Evolutionary conservation across 1,284 basidiomycete species (phyloP).

Genomic region (Naganishia sp.): DNA sequence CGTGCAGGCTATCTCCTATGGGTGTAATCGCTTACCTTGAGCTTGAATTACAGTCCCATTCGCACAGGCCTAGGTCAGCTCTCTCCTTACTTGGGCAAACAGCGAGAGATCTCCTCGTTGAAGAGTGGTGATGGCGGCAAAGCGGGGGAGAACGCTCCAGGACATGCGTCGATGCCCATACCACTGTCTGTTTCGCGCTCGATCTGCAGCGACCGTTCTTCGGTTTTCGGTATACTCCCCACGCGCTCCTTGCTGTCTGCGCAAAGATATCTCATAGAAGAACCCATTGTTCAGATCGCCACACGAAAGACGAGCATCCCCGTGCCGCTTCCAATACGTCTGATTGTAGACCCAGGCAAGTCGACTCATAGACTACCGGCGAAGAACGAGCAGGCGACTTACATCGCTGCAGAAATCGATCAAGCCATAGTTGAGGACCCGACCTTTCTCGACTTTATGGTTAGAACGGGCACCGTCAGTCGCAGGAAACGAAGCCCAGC

Average conservation of each 20-base stretch:
- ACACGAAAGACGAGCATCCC: constrained; percentile 10
- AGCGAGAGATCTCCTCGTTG: too few relatives aligned
- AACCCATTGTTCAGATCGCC: constrained; percentile 5
- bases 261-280: constrained; percentile 2
- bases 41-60: neutral
- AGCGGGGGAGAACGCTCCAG: too few relatives aligned
- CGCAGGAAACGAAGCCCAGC: neutral
- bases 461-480: constrained; percentile 5
- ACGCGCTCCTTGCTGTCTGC: constrained; percentile 9
- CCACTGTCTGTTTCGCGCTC: neutral
- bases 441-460: constrained; percentile 10
- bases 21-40: neutral
- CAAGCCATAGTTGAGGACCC: neutral
- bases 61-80: neutral
- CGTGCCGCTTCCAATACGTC: neutral
- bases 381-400: too few relatives aligned
- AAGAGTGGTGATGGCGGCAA: too few relatives aligned
- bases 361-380: neutral
- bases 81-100: neutral
- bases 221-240: too few relatives aligned
- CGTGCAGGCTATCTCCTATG: neutral
- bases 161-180: neutral
- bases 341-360: neutral
- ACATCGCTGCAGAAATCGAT: neutral
- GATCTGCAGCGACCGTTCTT: neutral